Base-by-base conservation (phyloP, 208 protist species). In the Leishmania braziliensis region DNA sequence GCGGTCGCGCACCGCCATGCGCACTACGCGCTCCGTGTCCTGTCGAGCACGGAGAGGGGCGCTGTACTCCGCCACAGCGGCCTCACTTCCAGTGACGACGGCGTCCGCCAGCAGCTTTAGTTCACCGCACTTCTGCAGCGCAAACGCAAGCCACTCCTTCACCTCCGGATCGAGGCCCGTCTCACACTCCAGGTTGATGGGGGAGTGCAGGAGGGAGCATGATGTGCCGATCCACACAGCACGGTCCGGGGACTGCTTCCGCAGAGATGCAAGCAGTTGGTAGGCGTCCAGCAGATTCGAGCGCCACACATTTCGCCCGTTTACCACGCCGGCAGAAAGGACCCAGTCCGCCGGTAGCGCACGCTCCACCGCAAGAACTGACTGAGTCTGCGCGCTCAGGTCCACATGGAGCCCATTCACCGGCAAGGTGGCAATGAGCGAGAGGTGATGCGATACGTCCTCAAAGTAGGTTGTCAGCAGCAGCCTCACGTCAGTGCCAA, bases 391-490 rank as follows among this genome's bases (percentile, higher is more conserved):
- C 74, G 62, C 82, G 83, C 73, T 84, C 0, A 88, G 33, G 86
- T 98, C 95, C n/a, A 98, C 84, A 79, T 96, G 93, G 63, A 98
- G 76, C n/a, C 91, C 92, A 65, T 93, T 85, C 43, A 98, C 88
- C 48, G 86, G 84, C 36, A 97, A 80, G 36, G 65, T 1, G 0
- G 83, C 79, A 51, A 91, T 84, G 12, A 86, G 80, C 16, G 69
- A 23, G 23, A 94, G 74, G 70, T 93, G 92, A 46, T 93, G 87
- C 60, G 84, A 69, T 39, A 98, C 82, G 66, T 81, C 74, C 78
- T 94, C 95, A 85, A 98, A 98, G 81, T 97, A 98, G 60, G 95
- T 97, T 18, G 93, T 91, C 16, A 98, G 58, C 26, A 96, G 83
- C 56, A 93, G 81, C 79, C 89, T 91, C 46, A 84, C 77, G 29